Base-by-base conservation (phyloP, 805 yeast genomes). In the Alloascoidea africana region DNA sequence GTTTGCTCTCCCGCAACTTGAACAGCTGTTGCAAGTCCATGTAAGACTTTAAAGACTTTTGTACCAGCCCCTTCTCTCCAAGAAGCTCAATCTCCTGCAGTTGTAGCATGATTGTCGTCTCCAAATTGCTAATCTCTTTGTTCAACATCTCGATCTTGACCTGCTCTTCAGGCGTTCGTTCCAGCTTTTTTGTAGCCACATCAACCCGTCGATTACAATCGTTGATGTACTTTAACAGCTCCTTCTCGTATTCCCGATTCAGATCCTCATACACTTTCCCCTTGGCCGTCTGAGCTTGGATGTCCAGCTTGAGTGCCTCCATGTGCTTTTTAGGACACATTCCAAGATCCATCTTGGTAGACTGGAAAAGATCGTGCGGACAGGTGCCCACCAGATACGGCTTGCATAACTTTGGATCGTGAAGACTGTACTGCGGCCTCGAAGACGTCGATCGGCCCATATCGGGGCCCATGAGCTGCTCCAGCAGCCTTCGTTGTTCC, bases 311-410 rank as follows among this genome's bases (percentile, higher is more conserved):
- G 50, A 76, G 75, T 45, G 80, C 79, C 46, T 83, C 84, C 23
- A 75, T 53, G 54, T 87, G 96, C 14, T 77, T 56, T 45, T 67
- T 69, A 0, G 84, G 83, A 52, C 97, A 87, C 41, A 66, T 66
- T 1, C 96, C 96, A 44, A 82, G 56, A 50, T 80, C 83, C 50
- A 79, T 80, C 53, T 85, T 86, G 8, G 96, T 83, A 4, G 84
- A 83, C 8, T 66, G 66, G 50, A 87, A 82, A 35, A 86, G 54
- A 44, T 86, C 96, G 53, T 81, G 77, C 0, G 94, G 89, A 47
- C 97, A 87, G 5, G 71, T 68, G 0, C 91, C 95, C 13, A 84
- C 83, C n/a, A 87, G 54, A 52, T 76, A 87, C 14, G 81, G 64
- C 52, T 80, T 81, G 56, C 97, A 87, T 4, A 85, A 75, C 34